Evolutionary conservation across 2,329 filamentous ascomycete genomes (phyloP), one percentile per base, ranked within the genome.

Genomic region (Shiraia sp.): DNA sequence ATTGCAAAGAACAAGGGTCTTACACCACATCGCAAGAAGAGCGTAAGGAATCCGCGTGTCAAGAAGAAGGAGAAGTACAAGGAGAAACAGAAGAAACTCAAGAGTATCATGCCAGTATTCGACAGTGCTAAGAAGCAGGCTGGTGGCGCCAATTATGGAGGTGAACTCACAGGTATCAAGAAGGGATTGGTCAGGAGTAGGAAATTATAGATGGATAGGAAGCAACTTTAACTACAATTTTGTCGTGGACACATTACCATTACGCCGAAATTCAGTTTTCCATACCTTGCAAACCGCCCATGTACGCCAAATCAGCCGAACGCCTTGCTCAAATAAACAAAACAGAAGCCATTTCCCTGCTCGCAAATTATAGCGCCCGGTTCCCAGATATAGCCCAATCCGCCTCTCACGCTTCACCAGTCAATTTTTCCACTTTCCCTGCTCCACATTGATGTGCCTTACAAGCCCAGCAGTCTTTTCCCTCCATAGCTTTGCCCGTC

Each of bases 1-100:
- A 99, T 99, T 64, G 83, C 91, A 75, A 96, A 97, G 82, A 99
- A 99, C 74, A 96, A 96, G 80, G 93, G 93, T 23, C 75, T 99
- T 50, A 85, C 89, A 45, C 90, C 91, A 32, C 86, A 87, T 71
- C 80, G 92, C 51, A 95, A 87, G 79, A 97, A 99, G 83, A 91
- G 95, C 59, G 87, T 90, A 44, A 79, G 92, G 51, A 99, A 99
- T 74, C 91, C 93, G 25, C 80, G 93, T 69, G 92, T 97, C 53
- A 99, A 97, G 86, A 97, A 96, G 86, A 84, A 90, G 72, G 90
- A 90, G 83, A 90, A 90, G 82, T 99, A 83, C 70, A 90, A 95
- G 66, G 87, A 90, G 71, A 96, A 95, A 80, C 87, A 92, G 81
- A 97, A 96, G 88, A 96, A 97, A 79, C 73, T 97, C 65, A 83